Evolutionary conservation across 202 grass and related monocot genomes (phyloP).

Genomic region (Setaria viridis): DNA sequence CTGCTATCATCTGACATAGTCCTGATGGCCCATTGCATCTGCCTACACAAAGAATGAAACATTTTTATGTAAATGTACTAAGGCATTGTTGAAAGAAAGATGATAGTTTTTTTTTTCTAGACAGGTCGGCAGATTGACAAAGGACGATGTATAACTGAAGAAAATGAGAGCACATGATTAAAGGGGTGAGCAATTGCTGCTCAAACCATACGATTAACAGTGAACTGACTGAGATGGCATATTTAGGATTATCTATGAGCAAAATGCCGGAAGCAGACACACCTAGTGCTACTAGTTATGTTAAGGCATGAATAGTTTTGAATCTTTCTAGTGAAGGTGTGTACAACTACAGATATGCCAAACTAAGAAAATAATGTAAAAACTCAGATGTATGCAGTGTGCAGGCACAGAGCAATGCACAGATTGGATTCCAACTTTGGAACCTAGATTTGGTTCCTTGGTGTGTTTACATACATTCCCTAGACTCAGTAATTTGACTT

Average conservation of each 20-base stretch:
- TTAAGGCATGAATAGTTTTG: background rate
- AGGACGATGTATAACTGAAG: background rate
- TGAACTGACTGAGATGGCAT: background rate
- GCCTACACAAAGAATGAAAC: conserved; percentile 49
- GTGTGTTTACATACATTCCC: background rate
- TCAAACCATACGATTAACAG: background rate
- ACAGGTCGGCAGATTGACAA: background rate
- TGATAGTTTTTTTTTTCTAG: background rate
- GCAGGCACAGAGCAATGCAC: background rate
- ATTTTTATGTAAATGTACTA: background rate
- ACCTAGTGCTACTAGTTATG: background rate
- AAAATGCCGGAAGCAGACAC: background rate
- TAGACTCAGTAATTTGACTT: too few relatives aligned
- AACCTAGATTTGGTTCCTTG: background rate
- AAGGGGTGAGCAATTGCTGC: background rate
- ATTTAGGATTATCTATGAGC: background rate
- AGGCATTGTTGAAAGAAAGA: conserved; percentile 3
- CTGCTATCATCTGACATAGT: conserved; percentile 52
- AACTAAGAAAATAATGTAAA: background rate
- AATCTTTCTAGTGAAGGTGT: background rate
- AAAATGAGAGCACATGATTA: background rate
- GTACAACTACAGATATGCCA: background rate
- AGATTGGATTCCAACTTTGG: background rate
- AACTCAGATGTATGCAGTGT: background rate
- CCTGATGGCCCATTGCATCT: conserved; percentile 52